Base-by-base conservation (phyloP, 1,139 yeast species). In the Yamadazyma atmosphaerica region DNA sequence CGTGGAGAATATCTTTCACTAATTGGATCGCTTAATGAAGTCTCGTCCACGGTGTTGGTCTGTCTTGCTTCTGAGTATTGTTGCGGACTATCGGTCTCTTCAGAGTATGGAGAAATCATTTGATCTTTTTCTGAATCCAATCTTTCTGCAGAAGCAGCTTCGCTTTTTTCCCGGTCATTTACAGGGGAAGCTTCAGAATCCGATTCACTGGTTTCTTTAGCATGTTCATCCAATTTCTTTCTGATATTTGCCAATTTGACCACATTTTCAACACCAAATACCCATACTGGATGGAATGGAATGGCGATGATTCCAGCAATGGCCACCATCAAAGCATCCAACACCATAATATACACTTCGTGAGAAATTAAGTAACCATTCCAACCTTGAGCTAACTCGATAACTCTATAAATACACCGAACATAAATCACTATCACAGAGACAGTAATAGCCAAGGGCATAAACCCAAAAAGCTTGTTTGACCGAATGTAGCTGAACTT, bases 381-480 rank as follows among this genome's bases (percentile, higher is more conserved):
- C 80, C 89, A 89, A 12, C 97, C 96, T 52, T 83, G 78, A 3
- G 83, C 68, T 43, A 89, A 72, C 59, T 90, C 97, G 15, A 81
- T 77, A 38, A 88, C 81, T 62, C 97, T 77, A 61, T 87, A 90
- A 28, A 85, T 68, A 58, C 94, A 86, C 60, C 97, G 79, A 37
- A 79, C 72, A 51, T 77, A 85, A 31, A 88, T 72, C 10, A 77
- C 74, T 8, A 82, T 22, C 2, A 83, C 82, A 1, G 86, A 71
- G 8, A 65, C 35, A 0, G 83, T 66, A 13, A 82, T 58, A 1
- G 75, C 82, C 25, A 68, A 43, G 1, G 85, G 80, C 54, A 77
- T 78, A 39, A 62, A 72, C 12, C 60, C 55, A 47, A 82, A 76
- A 32, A 67, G 59, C 42, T 45, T 60, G 15, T 68, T 46, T 2